These are phyloP conservation scores for Neurospora sp. DNA, from an alignment of 495 filamentous ascomycete genomes.

Conservation along the genomic window DNA sequence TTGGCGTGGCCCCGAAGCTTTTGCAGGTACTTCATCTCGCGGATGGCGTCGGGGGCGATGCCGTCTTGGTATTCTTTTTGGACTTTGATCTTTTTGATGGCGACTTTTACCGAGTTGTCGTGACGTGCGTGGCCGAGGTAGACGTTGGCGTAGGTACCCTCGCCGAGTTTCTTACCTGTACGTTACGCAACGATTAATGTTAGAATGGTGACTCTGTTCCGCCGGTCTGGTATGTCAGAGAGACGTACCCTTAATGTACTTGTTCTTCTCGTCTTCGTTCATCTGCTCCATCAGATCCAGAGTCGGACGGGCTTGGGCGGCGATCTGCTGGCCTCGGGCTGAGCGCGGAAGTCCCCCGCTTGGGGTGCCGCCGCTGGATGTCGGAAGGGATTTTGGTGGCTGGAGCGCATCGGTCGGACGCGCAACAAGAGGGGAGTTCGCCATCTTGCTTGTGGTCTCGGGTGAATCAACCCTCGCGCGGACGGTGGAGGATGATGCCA, in stretches of 20 bases:
- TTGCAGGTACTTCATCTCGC: slow-evolving; percentile 88
- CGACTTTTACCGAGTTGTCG: slow-evolving; percentile 50
- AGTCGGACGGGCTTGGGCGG: slow-evolving; percentile 9
- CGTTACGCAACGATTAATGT: not conserved
- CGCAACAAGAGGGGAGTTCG: slow-evolving; percentile 17
- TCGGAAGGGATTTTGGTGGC: slow-evolving; percentile 5
- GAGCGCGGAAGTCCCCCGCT: not conserved
- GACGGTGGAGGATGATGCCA: not conserved
- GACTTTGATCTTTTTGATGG: slow-evolving; percentile 98
- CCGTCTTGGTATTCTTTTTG: slow-evolving; percentile 75
- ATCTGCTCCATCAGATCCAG: slow-evolving; percentile 72
- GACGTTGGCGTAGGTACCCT: slow-evolving; percentile 95
- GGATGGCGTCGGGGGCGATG: slow-evolving; percentile 84
- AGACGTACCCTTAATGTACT: slow-evolving; percentile 72
- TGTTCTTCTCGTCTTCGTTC: slow-evolving; percentile 74
- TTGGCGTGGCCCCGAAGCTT: slow-evolving; percentile 86
- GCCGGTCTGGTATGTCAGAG: not conserved
- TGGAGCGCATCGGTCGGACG: slow-evolving; percentile 11
- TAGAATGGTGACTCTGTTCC: too few relatives aligned
- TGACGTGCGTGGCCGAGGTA: slow-evolving; percentile 68
- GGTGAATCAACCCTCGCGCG: not conserved
- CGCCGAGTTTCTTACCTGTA: slow-evolving; percentile 77
- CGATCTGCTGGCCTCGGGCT: slow-evolving; percentile 7
- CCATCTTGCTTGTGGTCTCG: slow-evolving; percentile 23
- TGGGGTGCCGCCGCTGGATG: slow-evolving; percentile 20